Evolutionary conservation across 2,329 filamentous ascomycete species (phyloP).

Genomic region (Polychaeton citri): DNA sequence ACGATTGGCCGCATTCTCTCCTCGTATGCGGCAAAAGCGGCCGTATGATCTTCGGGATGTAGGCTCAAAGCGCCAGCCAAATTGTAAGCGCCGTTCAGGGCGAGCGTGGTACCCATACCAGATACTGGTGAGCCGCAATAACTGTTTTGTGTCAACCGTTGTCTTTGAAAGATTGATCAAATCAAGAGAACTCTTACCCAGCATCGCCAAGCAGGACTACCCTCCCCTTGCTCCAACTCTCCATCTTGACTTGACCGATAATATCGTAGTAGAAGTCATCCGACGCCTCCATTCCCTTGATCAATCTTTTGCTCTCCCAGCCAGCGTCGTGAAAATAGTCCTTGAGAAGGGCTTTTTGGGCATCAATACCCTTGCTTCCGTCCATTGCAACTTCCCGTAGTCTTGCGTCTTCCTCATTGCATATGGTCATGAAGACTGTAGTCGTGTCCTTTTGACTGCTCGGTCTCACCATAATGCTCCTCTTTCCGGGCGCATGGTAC

Average conservation of each 20-base stretch:
- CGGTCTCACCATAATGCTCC: constrained; percentile 18
- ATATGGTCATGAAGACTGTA: constrained; percentile 14
- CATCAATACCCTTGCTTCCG: constrained; percentile 7
- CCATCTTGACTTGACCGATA: constrained; percentile 18
- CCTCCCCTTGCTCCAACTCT: constrained; percentile 16
- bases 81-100: constrained; percentile 20
- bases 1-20: constrained; percentile 13
- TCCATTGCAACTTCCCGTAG: constrained; percentile 6
- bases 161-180: not conserved
- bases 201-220: constrained; percentile 20
- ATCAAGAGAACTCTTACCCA: constrained; percentile 6
- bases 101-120: constrained; percentile 23
- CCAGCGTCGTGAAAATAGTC: constrained; percentile 15
- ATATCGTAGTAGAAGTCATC: constrained; percentile 21
- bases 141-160: too few species aligned
- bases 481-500: constrained; percentile 16
- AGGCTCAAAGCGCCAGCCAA: constrained; percentile 17
- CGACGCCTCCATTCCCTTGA: constrained; percentile 14
- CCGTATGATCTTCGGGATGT: constrained; percentile 8
- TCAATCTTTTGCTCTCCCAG: constrained; percentile 15
- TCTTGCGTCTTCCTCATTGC: constrained; percentile 11
- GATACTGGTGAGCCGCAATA: constrained; percentile 19
- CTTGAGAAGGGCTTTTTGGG: constrained; percentile 15
- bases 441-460: constrained; percentile 8
- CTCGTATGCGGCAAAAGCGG: constrained; percentile 16